Evolutionary conservation across 441 rosid genomes (phyloP).

Genomic region (Breynia disticha): DNA sequence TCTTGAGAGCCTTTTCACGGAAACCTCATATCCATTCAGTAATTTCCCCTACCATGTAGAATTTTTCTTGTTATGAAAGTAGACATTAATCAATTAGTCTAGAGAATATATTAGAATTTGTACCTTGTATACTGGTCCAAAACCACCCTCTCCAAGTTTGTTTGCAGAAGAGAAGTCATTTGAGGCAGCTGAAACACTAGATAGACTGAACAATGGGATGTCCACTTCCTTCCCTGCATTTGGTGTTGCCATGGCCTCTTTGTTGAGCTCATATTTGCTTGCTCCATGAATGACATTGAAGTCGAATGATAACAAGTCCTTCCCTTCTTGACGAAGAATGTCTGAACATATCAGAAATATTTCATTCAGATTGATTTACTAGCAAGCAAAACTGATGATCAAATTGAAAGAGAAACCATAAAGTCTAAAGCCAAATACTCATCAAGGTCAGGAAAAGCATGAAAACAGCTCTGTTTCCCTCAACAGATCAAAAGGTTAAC

Average conservation of each 20-base stretch:
- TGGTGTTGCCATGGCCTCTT: not conserved
- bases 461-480: no score
- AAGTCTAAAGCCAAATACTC: no score
- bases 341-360: no score
- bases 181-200: not conserved
- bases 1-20: conserved; percentile 20
- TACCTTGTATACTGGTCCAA: not conserved
- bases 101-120: not conserved
- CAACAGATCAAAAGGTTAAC: no score
- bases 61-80: no score
- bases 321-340: not conserved
- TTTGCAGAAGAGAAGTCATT: not conserved
- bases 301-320: not conserved
- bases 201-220: not conserved
- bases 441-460: no score
- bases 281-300: not conserved
- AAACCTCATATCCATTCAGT: conserved; percentile 17
- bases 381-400: no score
- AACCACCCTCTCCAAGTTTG: not conserved
- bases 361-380: no score
- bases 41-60: conserved; percentile 10
- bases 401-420: no score
- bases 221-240: not conserved
- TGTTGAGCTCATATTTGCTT: not conserved
- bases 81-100: not conserved